A percentile compares a stretch with the other conserved stretches of the same genome.
These are phyloP conservation scores for Aspergillus asperescens DNA, from an alignment of 495 filamentous ascomycete species.

Conservation along the genomic window DNA sequence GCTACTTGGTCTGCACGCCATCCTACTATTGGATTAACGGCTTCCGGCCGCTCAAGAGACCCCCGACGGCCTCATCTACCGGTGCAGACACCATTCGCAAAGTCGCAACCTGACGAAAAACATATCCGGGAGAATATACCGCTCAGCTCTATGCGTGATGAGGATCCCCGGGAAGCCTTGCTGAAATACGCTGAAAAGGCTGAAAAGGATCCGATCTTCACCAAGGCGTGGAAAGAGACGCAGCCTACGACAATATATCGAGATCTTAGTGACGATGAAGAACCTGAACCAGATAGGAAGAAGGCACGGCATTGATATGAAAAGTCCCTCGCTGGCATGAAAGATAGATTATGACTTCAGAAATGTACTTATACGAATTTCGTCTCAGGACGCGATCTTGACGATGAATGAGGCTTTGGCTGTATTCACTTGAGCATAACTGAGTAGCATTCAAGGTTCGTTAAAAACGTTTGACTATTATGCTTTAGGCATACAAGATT, in stretches of 20 bases:
- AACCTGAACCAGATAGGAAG: conserved; percentile 64
- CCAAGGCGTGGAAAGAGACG: conserved; percentile 84
- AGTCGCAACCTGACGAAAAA: conserved; percentile 82
- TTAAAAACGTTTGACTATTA: too few species aligned
- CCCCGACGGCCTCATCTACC: conserved; percentile 78
- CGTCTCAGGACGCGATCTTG: too few species aligned
- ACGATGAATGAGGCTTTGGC: too few species aligned
- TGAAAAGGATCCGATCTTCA: conserved; percentile 90
- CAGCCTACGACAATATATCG: conserved; percentile 92
- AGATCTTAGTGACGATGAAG: conserved; percentile 88
- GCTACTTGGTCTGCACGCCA: conserved; percentile 58
- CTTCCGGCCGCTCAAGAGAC: conserved; percentile 73
- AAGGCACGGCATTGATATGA: conserved; percentile 30
- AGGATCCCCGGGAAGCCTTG: conserved; percentile 90
- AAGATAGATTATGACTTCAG: too few species aligned
- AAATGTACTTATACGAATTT: too few species aligned
- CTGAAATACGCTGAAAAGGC: conserved; percentile 93
- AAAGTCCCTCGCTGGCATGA: too few species aligned
- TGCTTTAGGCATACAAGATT: too few species aligned
- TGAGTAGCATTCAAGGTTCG: too few species aligned
- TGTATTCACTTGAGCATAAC: too few species aligned
- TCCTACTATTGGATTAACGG: conserved; percentile 66
- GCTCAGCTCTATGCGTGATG: conserved; percentile 90
- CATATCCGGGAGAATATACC: conserved; percentile 85
- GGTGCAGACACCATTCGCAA: conserved; percentile 82